Evolutionary conservation across 1,139 yeast species (phyloP), one percentile per base, ranked within the genome.

Genomic region (Yamadazyma spencermartinsiae): DNA sequence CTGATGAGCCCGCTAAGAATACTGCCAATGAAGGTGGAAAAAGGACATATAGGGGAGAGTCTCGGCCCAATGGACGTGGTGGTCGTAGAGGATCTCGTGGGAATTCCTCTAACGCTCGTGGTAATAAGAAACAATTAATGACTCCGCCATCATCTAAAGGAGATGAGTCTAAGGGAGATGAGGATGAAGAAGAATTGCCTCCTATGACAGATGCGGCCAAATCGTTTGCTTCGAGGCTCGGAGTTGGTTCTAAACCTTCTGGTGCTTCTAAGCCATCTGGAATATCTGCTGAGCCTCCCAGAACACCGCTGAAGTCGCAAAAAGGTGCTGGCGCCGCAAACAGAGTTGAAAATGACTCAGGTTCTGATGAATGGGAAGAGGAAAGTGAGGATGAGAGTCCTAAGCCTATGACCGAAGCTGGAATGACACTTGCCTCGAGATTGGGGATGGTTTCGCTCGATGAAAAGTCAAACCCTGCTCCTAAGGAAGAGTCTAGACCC

Each of bases 151-250:
- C 39, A 1, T 44, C 48, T 10, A 39, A 40, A 23, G 44, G 33
- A 13, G 28, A 19, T 10, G 31, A 12, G 3, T 15, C 34, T 4
- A 10, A 19, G n/a, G 38, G 32, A 6, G 37, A 35, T 14, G 29
- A 26, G 4, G 35, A 26, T 4, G 49, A 49, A 4, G 56, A 49
- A 10, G 45, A 42, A 16, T 38, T 44, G n/a, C 51, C 52, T 1
- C 60, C 63, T 5, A 52, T 56, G 58, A 45, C 61, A 0, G 52
- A 50, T 4, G 65, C 66, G 1, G 66, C 58, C 2, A 49, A 45
- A 33, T 51, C 56, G 11, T 51, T 62, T 36, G 67, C 68, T 1
- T 49, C 60, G 2, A 46, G 68, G 35, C 41, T 60, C 12, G 62
- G 63, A 2, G 14, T 12, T 15, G 15, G 24, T 19, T 10, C 24